Evolutionary conservation across 345 rosid species (phyloP).

Genomic region (Camelina sativa): DNA sequence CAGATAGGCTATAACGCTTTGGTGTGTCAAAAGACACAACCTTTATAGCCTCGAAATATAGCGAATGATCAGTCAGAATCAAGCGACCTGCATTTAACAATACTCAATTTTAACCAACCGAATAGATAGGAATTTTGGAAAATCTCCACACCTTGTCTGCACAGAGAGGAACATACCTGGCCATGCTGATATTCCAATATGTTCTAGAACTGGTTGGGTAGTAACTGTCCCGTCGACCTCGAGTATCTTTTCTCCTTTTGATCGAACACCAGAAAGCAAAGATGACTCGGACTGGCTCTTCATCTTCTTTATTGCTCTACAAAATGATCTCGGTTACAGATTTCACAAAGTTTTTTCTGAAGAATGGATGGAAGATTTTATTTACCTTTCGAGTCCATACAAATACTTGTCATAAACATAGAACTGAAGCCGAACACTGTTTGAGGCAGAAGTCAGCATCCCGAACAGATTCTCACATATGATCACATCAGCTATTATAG

Average conservation of each 20-base stretch:
- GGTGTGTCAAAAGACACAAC: constrained; percentile 91
- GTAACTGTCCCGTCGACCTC: constrained; percentile 94
- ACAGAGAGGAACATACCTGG: constrained; percentile 58
- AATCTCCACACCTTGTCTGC: background rate
- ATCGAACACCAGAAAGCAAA: constrained; percentile 69
- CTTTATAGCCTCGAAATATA: constrained; percentile 86
- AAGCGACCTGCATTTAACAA: constrained; percentile 67
- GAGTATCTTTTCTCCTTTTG: constrained; percentile 76
- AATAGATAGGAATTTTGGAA: background rate
- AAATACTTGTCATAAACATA: constrained; percentile 81
- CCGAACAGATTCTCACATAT: constrained; percentile 81
- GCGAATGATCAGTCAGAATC: constrained; percentile 81
- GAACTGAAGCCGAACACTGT: constrained; percentile 77
- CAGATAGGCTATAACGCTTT: constrained; percentile 79
- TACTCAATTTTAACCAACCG: background rate
- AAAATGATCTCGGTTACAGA: constrained; percentile 16
- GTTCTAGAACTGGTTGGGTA: constrained; percentile 97
- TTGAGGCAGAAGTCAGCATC: constrained; percentile 59
- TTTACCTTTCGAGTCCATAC: constrained; percentile 76
- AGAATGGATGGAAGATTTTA: background rate
- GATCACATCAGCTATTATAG: constrained; percentile 79
- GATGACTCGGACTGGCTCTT: constrained; percentile 85
- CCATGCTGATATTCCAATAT: constrained; percentile 91
- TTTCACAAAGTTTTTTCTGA: background rate
- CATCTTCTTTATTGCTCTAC: constrained; percentile 77